Conservation (phyloP, 495 filamentous ascomycete genomes). For the Penicillium fimorum region DNA sequence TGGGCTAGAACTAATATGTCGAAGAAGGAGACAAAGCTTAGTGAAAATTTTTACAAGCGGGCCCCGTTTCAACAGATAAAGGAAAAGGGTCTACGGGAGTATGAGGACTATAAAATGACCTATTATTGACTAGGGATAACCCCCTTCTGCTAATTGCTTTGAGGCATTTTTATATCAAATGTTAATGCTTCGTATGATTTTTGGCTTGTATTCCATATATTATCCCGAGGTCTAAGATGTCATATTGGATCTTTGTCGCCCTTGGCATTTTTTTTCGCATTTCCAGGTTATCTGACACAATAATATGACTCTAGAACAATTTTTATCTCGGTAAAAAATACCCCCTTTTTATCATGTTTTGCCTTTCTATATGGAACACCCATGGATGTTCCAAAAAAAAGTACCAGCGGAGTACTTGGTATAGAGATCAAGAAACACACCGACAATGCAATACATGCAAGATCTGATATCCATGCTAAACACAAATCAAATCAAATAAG, state of each 20-base stretch:
- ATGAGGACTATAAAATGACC: not conserved
- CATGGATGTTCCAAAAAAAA: not conserved
- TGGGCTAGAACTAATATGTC: not conserved
- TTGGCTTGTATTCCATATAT: not conserved
- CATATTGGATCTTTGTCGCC: not conserved
- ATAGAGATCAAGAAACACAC: not conserved
- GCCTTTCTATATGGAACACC: not conserved
- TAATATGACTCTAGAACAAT: not conserved
- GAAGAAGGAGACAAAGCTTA: not conserved
- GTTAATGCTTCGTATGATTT: not conserved
- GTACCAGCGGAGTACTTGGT: not conserved
- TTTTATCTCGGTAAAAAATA: not conserved
- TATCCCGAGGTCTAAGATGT: too few relatives aligned
- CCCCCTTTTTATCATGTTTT: not conserved
- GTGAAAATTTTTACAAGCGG: constrained; percentile 32
- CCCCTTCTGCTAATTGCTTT: not conserved
- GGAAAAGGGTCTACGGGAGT: not conserved
- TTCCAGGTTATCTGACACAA: not conserved
- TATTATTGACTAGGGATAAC: not conserved
- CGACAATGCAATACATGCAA: not conserved
- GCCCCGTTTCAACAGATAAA: constrained; percentile 3
- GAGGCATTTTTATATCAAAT: constrained; percentile 21
- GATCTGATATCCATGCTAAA: not conserved
- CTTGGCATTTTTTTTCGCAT: not conserved
- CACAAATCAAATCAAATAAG: not conserved